These are phyloP conservation scores for Venturia oleaginea DNA, from an alignment of 2,329 filamentous ascomycete genomes.

Conservation along the genomic window DNA sequence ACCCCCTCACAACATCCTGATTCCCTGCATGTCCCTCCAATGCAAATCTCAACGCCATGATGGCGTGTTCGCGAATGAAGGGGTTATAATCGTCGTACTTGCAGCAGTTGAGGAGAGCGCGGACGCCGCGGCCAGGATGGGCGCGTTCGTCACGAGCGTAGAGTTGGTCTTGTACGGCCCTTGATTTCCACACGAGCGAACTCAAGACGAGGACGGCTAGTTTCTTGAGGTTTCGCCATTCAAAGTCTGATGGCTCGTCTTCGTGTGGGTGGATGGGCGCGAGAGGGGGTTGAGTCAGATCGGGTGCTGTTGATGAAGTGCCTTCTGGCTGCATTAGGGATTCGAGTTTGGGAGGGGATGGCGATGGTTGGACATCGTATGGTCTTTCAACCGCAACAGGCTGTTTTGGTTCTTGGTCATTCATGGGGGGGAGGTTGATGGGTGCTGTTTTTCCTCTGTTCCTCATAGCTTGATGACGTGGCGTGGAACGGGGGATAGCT, in stretches of 20 bases:
- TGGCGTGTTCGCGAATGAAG: conserved; percentile 75
- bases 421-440: conserved; percentile 19
- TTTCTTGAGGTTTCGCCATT: conserved; percentile 81
- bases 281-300: conserved; percentile 31
- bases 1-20: conserved; percentile 59
- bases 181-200: conserved; percentile 78
- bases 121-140: conserved; percentile 60
- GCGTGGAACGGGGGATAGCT: conserved; percentile 52
- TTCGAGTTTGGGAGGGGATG: conserved; percentile 24
- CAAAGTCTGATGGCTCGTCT: conserved; percentile 56
- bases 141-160: conserved; percentile 42
- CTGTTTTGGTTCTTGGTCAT: conserved; percentile 15
- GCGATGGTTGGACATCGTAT: conserved; percentile 43
- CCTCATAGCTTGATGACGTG: neutral
- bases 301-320: conserved; percentile 16
- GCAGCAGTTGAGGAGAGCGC: conserved; percentile 81
- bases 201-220: conserved; percentile 86
- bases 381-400: conserved; percentile 50
- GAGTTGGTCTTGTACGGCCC: conserved; percentile 79
- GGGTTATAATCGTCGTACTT: conserved; percentile 88
- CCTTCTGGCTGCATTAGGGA: neutral
- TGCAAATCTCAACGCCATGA: conserved; percentile 44
- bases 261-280: conserved; percentile 36
- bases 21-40: conserved; percentile 67
- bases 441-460: conserved; percentile 11